phyloP scores from a whole-genome alignment of 2,329 filamentous ascomycete species.

The Phialophora chinensis region DNA sequence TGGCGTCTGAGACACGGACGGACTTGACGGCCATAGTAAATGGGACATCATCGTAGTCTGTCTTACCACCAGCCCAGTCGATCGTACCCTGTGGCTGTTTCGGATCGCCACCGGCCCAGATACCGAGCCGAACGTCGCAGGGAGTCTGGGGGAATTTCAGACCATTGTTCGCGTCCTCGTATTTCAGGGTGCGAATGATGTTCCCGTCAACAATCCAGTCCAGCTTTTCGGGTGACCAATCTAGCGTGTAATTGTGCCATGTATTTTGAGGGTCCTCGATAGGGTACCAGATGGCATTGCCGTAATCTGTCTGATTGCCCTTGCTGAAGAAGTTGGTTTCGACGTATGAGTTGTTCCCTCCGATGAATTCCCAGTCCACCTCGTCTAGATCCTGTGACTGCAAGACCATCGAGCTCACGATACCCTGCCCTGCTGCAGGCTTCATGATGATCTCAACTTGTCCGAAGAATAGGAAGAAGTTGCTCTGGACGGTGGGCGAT shows the following conservation, averaged over 20 bases:
- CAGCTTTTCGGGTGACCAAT: slow-evolving; percentile 87
- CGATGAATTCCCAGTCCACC: slow-evolving; percentile 85
- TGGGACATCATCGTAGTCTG: slow-evolving; percentile 81
- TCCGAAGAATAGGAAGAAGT: slow-evolving; percentile 87
- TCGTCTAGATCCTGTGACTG: slow-evolving; percentile 85
- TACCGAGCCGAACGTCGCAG: slow-evolving; percentile 90
- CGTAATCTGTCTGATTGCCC: slow-evolving; percentile 72
- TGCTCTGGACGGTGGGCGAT: slow-evolving; percentile 77
- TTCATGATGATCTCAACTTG: slow-evolving; percentile 79
- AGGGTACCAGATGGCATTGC: slow-evolving; percentile 69
- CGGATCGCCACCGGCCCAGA: slow-evolving; percentile 90
- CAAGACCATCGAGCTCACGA: slow-evolving; percentile 82
- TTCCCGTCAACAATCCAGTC: slow-evolving; percentile 83
- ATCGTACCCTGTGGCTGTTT: slow-evolving; percentile 81
- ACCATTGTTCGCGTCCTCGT: slow-evolving; percentile 68
- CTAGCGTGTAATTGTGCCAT: slow-evolving; percentile 86
- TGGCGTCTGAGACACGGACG: slow-evolving; percentile 65
- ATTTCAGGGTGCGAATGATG: slow-evolving; percentile 76
- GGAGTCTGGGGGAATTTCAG: slow-evolving; percentile 90
- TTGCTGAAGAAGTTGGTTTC: slow-evolving; percentile 80
- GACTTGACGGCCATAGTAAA: slow-evolving; percentile 84
- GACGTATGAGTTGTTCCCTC: slow-evolving; percentile 66
- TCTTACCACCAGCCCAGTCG: slow-evolving; percentile 84
- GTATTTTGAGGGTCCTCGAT: slow-evolving; percentile 67
- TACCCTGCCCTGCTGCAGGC: slow-evolving; percentile 73